Percentiles rank a stretch among this genome's conserved stretches.
Conservation (phyloP, 2,329 filamentous ascomycete genomes). For the Cercospora zeina region DNA sequence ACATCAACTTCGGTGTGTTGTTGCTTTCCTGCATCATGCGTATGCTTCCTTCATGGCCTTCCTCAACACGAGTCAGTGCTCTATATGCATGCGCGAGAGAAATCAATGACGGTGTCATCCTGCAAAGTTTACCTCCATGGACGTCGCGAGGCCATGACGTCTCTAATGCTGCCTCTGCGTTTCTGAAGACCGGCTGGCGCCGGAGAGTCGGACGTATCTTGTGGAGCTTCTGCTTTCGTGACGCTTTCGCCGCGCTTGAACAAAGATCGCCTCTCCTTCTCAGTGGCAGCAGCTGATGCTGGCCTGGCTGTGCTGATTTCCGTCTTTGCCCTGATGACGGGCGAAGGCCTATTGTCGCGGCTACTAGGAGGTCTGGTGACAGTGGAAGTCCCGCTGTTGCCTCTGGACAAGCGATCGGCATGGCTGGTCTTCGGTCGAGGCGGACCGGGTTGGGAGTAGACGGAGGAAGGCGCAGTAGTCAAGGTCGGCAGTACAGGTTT, state of each 20-base stretch:
- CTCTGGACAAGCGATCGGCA: constrained; percentile 20
- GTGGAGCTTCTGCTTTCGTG: constrained; percentile 15
- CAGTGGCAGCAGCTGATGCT: constrained; percentile 23
- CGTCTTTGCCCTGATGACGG: constrained; percentile 22
- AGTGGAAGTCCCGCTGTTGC: constrained; percentile 1
- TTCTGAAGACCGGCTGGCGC: constrained; percentile 17
- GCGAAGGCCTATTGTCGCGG: constrained; percentile 19
- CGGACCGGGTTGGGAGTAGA: constrained; percentile 20
- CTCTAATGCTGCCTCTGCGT: constrained; percentile 32
- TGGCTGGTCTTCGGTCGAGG: constrained; percentile 30
- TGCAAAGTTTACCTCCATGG: constrained; percentile 27
- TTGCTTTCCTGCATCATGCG: not conserved
- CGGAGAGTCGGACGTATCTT: constrained; percentile 3
- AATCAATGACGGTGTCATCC: not conserved
- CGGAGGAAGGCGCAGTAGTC: constrained; percentile 29
- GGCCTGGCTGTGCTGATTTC: constrained; percentile 22
- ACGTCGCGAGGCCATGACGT: constrained; percentile 27
- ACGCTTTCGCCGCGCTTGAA: constrained; percentile 29
- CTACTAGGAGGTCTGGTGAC: constrained; percentile 20
- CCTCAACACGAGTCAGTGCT: constrained; percentile 16
- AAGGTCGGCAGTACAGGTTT: constrained; percentile 26
- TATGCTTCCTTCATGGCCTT: constrained; percentile 6
- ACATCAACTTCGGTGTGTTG: not conserved
- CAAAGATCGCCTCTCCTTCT: constrained; percentile 23
- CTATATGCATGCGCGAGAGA: not conserved